Percentiles rank a stretch among this genome's conserved stretches.
Conservation (phyloP, 257 asterid species). For the Rauvolfia tetraphylla region DNA sequence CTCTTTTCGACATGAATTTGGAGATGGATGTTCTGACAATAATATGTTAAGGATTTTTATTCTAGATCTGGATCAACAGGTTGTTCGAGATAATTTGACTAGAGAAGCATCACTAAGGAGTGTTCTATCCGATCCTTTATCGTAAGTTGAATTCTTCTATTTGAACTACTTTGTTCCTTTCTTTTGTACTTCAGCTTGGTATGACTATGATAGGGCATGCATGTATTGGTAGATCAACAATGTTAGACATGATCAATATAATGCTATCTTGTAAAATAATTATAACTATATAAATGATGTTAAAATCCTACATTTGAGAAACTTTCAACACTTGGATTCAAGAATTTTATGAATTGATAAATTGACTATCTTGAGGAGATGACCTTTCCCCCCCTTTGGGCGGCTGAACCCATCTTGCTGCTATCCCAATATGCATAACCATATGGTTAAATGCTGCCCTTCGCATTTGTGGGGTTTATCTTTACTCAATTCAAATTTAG, state of each 20-base stretch:
- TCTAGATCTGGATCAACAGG: slow-evolving; percentile 56
- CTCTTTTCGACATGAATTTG: background rate
- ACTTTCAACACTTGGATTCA: background rate
- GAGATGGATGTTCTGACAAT: slow-evolving; percentile 21
- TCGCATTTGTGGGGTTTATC: background rate
- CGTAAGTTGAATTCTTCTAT: slow-evolving; percentile 57
- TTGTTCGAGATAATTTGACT: slow-evolving; percentile 53
- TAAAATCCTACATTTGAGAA: background rate
- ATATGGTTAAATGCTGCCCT: background rate
- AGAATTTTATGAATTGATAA: background rate
- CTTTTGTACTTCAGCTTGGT: slow-evolving; percentile 1
- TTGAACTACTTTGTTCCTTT: slow-evolving; percentile 10
- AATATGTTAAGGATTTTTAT: slow-evolving; percentile 32
- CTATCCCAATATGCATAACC: background rate
- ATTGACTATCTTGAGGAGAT: background rate
- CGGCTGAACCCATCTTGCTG: background rate
- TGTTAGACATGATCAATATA: background rate
- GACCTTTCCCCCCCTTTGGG: background rate
- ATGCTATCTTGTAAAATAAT: background rate
- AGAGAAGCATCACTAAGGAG: slow-evolving; percentile 87
- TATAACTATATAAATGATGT: background rate
- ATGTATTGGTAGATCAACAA: background rate
- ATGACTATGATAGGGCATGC: background rate
- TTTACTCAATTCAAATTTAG: background rate
- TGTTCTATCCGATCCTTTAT: slow-evolving; percentile 83